phyloP scores from a whole-genome alignment of 257 asterid genomes.

The Nicotiana knightiana region DNA sequence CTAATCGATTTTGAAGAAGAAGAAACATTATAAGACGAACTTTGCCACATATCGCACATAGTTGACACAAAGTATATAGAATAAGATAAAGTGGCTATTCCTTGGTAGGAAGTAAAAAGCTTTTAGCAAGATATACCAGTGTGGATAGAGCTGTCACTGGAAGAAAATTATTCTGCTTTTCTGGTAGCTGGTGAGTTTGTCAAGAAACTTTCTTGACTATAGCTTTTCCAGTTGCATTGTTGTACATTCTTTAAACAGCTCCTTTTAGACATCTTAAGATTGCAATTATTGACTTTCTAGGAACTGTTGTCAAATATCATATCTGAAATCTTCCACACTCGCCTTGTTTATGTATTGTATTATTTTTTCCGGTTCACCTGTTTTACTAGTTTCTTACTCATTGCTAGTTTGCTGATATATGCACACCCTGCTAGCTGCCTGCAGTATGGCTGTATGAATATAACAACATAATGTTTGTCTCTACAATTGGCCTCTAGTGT shows the following conservation, averaged over 20 bases:
- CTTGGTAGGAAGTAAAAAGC: constrained; percentile 1
- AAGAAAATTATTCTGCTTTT: neutral
- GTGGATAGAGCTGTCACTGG: neutral
- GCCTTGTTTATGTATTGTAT: neutral
- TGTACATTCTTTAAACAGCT: constrained; percentile 5
- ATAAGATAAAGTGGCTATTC: constrained; percentile 2
- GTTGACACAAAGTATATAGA: neutral
- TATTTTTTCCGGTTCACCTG: neutral
- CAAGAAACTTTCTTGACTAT: constrained; percentile 27
- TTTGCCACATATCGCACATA: neutral
- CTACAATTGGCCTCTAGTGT: neutral
- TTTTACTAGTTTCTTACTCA: neutral
- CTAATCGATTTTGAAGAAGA: neutral
- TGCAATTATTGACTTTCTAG: constrained; percentile 11
- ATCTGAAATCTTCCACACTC: neutral
- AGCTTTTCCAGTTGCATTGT: constrained; percentile 14
- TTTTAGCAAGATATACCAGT: neutral
- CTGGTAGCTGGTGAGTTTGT: constrained; percentile 30
- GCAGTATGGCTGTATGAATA: neutral
- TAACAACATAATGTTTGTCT: neutral
- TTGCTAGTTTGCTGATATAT: neutral
- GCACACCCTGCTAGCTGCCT: neutral
- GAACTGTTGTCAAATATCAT: neutral
- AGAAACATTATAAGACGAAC: neutral
- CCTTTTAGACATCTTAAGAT: constrained; percentile 8